Evolutionary conservation across 2,329 filamentous ascomycete species (phyloP).

Genomic region (Colletotrichum sp.): DNA sequence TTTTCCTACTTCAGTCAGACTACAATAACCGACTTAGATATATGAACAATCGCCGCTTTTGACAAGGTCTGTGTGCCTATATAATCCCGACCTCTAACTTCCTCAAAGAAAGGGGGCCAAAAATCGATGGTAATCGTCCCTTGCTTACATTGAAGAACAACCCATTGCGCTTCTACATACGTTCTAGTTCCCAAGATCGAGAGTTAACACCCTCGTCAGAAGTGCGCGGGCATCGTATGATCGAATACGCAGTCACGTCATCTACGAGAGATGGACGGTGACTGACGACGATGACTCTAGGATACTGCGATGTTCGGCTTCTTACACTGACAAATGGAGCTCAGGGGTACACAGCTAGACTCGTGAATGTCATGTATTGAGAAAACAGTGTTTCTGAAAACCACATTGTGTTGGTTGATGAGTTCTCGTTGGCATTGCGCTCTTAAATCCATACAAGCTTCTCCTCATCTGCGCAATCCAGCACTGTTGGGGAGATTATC

Average conservation of each 20-base stretch:
- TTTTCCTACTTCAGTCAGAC: neutral
- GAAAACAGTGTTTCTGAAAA: neutral
- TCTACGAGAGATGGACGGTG: neutral
- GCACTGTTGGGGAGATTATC: neutral
- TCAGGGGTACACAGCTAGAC: neutral
- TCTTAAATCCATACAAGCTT: rapidly evolving
- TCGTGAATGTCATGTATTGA: neutral
- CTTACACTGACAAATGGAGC: rapidly evolving
- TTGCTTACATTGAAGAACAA: neutral
- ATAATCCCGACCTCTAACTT: too few species aligned
- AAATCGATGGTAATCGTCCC: too few species aligned
- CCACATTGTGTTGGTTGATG: neutral
- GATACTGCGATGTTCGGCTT: neutral
- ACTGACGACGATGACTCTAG: neutral
- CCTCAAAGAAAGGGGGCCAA: too few species aligned
- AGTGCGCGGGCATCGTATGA: rapidly evolving
- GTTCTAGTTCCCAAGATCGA: rapidly evolving
- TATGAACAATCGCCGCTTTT: rapidly evolving
- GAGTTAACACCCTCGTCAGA: neutral
- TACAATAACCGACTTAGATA: neutral
- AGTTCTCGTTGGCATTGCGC: neutral
- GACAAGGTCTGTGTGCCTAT: too few species aligned
- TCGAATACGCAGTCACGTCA: neutral
- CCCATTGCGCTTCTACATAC: too few species aligned
- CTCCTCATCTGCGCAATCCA: neutral